These are phyloP conservation scores for Prunus kanzakura DNA, from an alignment of 306 rosid genomes.

Conservation along the genomic window DNA sequence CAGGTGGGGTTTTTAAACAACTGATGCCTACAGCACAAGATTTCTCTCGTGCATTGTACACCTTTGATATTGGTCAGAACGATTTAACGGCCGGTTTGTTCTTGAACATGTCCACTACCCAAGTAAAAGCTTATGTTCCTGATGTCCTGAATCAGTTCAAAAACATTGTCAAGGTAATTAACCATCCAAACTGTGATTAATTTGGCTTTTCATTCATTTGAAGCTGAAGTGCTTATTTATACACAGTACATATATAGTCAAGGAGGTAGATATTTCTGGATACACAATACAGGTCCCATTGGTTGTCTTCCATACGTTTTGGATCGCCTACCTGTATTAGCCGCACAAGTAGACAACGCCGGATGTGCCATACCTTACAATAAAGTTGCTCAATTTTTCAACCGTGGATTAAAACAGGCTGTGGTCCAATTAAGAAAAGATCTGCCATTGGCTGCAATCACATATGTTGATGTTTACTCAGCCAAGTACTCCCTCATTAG, in stretches of 20 bases:
- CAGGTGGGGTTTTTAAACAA: conserved; percentile 30
- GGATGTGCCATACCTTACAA: conserved; percentile 58
- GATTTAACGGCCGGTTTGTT: conserved; percentile 48
- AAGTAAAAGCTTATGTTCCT: conserved; percentile 44
- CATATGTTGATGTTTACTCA: conserved; percentile 47
- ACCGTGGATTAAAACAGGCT: conserved; percentile 44
- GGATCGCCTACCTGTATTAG: conserved; percentile 26
- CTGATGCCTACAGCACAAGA: conserved; percentile 32
- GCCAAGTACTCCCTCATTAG: conserved; percentile 30
- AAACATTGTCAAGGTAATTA: conserved; percentile 37
- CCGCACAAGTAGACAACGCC: conserved; percentile 24
- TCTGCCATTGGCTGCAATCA: conserved; percentile 50
- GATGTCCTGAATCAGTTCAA: conserved; percentile 50
- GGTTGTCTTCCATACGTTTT: conserved; percentile 53
- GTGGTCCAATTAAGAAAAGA: conserved; percentile 40
- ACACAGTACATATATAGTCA: conserved; percentile 42
- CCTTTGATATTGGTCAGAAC: conserved; percentile 53
- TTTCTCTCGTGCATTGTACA: conserved; percentile 36
- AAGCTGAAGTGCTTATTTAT: background rate
- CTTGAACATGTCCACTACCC: conserved; percentile 34
- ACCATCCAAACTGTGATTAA: background rate
- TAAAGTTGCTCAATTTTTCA: conserved; percentile 50
- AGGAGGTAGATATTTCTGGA: conserved; percentile 67
- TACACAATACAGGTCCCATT: conserved; percentile 73
- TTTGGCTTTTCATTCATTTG: background rate